Conservation (phyloP, 2,329 filamentous ascomycete species). For the Apiospora malaysiana region DNA sequence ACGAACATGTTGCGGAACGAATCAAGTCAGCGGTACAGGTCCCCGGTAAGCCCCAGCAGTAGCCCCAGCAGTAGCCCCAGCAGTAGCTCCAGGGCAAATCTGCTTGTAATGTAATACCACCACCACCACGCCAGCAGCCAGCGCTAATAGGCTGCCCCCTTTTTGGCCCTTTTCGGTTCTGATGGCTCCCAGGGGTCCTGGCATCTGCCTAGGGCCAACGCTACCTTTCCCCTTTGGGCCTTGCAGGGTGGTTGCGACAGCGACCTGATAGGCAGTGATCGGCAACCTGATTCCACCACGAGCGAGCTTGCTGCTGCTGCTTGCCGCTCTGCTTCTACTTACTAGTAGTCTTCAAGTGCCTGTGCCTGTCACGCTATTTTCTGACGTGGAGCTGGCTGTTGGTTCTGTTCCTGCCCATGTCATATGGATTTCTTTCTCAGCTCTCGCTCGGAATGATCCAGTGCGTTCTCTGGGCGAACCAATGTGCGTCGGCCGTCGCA, state of each 20-base stretch:
- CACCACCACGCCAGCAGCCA: not conserved
- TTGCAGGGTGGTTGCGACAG: not conserved
- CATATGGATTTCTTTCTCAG: not conserved
- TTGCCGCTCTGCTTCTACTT: too few relatives aligned
- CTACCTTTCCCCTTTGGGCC: not conserved
- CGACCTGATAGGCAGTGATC: not conserved
- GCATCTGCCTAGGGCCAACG: not conserved
- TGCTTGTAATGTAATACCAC: not conserved
- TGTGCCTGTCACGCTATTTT: slow-evolving; percentile 16
- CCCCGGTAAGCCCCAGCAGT: not conserved
- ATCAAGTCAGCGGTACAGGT: slow-evolving; percentile 6
- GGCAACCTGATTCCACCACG: not conserved
- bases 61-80: not conserved
- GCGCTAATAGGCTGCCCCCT: slow-evolving; percentile 1
- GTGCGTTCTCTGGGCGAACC: not conserved
- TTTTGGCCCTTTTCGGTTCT: not conserved
- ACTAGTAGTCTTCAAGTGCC: too few relatives aligned
- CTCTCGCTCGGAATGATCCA: not conserved
- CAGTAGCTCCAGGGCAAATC: not conserved
- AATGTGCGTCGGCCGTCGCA: not conserved
- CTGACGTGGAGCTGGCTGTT: slow-evolving; percentile 11
- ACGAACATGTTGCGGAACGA: not conserved
- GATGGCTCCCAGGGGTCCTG: not conserved
- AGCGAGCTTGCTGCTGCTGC: too few relatives aligned
- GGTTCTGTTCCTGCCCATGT: not conserved